Evolutionary conservation across 768 basidiomycete species (phyloP).

Genomic region (Russula abietina): DNA sequence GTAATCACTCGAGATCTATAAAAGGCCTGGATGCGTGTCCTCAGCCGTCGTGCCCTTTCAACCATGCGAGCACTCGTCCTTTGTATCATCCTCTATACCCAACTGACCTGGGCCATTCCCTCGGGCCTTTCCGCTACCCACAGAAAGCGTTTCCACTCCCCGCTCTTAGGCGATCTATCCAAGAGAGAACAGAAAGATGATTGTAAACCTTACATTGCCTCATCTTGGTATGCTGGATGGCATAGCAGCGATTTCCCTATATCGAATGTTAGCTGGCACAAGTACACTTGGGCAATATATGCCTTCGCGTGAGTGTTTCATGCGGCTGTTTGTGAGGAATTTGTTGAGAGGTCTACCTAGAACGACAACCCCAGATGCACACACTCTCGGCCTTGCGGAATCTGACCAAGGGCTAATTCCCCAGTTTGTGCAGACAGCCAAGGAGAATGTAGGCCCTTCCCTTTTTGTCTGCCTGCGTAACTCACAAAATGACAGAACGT

Average conservation of each 20-base stretch:
- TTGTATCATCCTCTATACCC: background rate
- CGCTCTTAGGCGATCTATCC: background rate
- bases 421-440: constrained; percentile 47
- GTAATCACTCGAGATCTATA: no score
- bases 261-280: constrained; percentile 53
- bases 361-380: constrained; percentile 32
- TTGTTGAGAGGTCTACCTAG: constrained; percentile 25
- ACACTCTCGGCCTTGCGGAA: constrained; percentile 31
- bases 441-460: constrained; percentile 32
- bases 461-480: background rate
- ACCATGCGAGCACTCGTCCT: background rate
- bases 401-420: constrained; percentile 49
- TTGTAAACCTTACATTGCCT: constrained; percentile 33
- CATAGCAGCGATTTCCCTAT: constrained; percentile 46
- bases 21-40: no score
- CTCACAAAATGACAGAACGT: constrained; percentile 39
- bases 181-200: background rate
- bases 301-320: constrained; percentile 53
- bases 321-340: background rate
- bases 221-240: constrained; percentile 68
- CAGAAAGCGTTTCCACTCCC: background rate
- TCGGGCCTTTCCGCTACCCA: background rate
- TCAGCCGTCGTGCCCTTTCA: background rate
- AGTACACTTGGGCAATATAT: constrained; percentile 64
- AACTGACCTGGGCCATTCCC: background rate